phyloP scores from a whole-genome alignment of 208 protist genomes.

The Crithidia expoeki region DNA sequence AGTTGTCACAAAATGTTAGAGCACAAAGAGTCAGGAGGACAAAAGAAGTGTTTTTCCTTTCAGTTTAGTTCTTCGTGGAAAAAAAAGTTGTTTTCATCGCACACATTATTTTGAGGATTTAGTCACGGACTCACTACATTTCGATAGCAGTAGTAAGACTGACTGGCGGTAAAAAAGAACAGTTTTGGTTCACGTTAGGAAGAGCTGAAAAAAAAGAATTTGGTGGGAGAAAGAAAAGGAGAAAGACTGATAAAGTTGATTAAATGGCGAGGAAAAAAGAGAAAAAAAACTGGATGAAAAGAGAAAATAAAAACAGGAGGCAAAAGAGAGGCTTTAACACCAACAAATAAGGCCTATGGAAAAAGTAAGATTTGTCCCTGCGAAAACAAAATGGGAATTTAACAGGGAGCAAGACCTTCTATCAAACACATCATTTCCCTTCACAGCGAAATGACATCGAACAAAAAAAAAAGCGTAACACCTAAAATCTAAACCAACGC shows the following conservation, averaged over 20 bases:
- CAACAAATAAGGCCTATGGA: no score
- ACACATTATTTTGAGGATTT: slow-evolving; percentile 18
- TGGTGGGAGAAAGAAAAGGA: background rate
- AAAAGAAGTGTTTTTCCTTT: slow-evolving; percentile 11
- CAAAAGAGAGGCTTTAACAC: background rate
- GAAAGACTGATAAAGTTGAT: slow-evolving; percentile 9
- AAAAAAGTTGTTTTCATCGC: slow-evolving; percentile 10
- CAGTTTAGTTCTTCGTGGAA: background rate
- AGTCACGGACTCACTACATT: slow-evolving; percentile 1
- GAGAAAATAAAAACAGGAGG: slow-evolving; percentile 11
- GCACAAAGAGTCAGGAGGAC: background rate
- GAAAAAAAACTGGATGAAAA: slow-evolving; percentile 16
- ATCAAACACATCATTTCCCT: no score
- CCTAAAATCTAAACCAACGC: no score
- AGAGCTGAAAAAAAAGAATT: slow-evolving; percentile 3
- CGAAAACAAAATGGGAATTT: no score
- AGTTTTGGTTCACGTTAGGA: background rate
- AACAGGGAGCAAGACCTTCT: no score
- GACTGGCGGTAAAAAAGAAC: background rate
- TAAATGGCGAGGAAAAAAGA: slow-evolving; percentile 9
- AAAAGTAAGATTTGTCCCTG: no score
- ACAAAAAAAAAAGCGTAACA: no score
- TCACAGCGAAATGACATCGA: no score
- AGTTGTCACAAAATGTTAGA: slow-evolving; percentile 1
- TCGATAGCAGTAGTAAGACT: slow-evolving; percentile 7